Conservation (phyloP, 495 filamentous ascomycete genomes). For the Halenospora varia region DNA sequence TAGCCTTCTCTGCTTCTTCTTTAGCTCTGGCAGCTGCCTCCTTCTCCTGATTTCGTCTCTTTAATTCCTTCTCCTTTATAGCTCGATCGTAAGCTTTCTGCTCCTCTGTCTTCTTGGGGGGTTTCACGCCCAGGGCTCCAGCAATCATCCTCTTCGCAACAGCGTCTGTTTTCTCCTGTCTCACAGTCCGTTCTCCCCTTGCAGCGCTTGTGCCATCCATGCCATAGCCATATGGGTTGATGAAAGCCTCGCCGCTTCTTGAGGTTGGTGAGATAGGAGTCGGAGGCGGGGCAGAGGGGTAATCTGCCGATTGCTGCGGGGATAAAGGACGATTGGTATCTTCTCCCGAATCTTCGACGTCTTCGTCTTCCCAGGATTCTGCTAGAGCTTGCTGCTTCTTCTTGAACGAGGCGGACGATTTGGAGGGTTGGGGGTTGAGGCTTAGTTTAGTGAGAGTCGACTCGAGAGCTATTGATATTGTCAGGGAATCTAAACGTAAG, state of each 20-base stretch:
- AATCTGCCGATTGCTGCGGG: conserved; percentile 23
- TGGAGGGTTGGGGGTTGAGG: conserved; percentile 16
- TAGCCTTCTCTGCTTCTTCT: conserved; percentile 67
- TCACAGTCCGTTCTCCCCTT: conserved; percentile 4
- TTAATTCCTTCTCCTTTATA: conserved; percentile 80
- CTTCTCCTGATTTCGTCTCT: conserved; percentile 66
- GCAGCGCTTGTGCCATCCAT: conserved; percentile 9
- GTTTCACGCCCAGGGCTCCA: conserved; percentile 75
- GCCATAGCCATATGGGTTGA: conserved; percentile 17
- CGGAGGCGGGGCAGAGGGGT: conserved; percentile 26
- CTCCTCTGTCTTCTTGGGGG: conserved; percentile 81
- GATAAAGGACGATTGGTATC: conserved; percentile 21
- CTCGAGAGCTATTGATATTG: conserved; percentile 20
- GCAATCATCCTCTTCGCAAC: conserved; percentile 90
- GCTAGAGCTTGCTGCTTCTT: conserved; percentile 14
- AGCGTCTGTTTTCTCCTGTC: conserved; percentile 90
- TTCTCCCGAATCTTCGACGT: conserved; percentile 13
- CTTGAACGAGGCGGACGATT: conserved; percentile 5
- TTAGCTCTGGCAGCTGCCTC: conserved; percentile 58
- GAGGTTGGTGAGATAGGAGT: conserved; percentile 27
- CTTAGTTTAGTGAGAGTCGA: conserved; percentile 22
- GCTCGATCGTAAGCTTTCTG: conserved; percentile 82
- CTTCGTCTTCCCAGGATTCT: conserved; percentile 28
- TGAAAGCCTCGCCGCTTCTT: conserved; percentile 7
- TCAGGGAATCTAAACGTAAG: neutral